Base-by-base conservation (phyloP, 257 asterid species). In the Cruciata laevipes region DNA sequence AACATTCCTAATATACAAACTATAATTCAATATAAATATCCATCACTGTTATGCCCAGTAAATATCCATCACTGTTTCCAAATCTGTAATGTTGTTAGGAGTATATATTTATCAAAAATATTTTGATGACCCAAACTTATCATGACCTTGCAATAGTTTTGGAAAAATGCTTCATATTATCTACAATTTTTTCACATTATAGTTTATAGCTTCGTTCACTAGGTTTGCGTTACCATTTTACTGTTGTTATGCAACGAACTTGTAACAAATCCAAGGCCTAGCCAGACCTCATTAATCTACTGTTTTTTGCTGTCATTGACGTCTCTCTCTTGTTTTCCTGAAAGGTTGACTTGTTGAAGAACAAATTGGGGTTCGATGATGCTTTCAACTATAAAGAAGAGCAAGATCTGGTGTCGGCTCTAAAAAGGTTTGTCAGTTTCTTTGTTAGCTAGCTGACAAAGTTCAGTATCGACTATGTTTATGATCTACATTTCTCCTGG, bases 321-420 rank as follows among this genome's bases (percentile, higher is more conserved):
- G 7, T 52, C 27, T 53, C 14, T n/a, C 27, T n/a, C 13, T n/a
- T 7, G 25, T 53, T 53, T 53, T 20, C 27, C 20, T 53, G 18
- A 21, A 20, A 53, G 60, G 60, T 53, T 53, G 60, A n/a, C 27
- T 21, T 53, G 24, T 21, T 53, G 60, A 53, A 20, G 30, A 53
- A n/a, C 60, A 53, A 53, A 7, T 21, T 53, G 24, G 60, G 60
- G 60, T 21, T 53, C 13, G 60, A 53, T 5, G 60, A 53, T 53
- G 60, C 60, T 20, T 53, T 53, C 27, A 53, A 53, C 27, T 53
- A 53, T 10, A 53, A 53, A 21, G 60, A 53, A 53, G 60, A 53
- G 27, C 24, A 21, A 20, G 27, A 53, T 53, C 24, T 53, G 25
- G 60, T 6, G 4, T 7, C 14, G 3, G 60, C 60, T 53, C 27